Evolutionary conservation across 1,284 basidiomycete species (phyloP).

Genomic region (Meripilus lineatus): DNA sequence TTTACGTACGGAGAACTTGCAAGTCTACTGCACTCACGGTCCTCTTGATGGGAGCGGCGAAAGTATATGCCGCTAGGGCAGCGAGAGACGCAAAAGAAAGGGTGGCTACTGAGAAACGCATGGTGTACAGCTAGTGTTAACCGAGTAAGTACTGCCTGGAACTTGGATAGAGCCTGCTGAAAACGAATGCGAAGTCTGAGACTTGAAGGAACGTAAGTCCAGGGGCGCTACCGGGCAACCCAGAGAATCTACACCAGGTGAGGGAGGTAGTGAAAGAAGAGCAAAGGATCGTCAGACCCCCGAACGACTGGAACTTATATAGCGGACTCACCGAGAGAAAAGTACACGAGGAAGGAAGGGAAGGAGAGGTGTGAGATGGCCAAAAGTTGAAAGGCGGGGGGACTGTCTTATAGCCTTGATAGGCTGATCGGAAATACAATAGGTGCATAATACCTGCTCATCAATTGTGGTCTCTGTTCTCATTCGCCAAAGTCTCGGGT

Average conservation of each 20-base stretch:
- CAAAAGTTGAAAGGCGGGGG: slow-evolving; percentile 1
- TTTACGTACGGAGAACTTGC: slow-evolving; percentile 55
- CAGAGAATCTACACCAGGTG: slow-evolving; percentile 31
- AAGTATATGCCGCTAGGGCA: slow-evolving; percentile 44
- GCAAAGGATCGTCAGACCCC: slow-evolving; percentile 14
- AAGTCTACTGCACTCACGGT: slow-evolving; percentile 40
- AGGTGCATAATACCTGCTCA: not conserved
- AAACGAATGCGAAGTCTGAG: slow-evolving; percentile 34
- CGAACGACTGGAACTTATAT: too few species aligned
- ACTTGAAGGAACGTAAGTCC: slow-evolving; percentile 42
- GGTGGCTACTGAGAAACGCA: slow-evolving; percentile 45
- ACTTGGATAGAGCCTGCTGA: slow-evolving; percentile 39
- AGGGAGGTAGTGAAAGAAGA: slow-evolving; percentile 2
- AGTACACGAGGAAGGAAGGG: slow-evolving; percentile 16
- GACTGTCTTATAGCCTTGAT: slow-evolving; percentile 13
- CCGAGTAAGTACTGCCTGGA: slow-evolving; percentile 32
- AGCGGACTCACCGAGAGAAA: slow-evolving; percentile 22
- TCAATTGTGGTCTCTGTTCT: not conserved
- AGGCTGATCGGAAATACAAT: slow-evolving; percentile 5
- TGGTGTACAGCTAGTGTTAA: slow-evolving; percentile 28
- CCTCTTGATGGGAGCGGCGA: slow-evolving; percentile 46
- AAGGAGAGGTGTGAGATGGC: slow-evolving; percentile 5
- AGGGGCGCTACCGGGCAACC: slow-evolving; percentile 71
- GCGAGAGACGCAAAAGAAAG: slow-evolving; percentile 30
- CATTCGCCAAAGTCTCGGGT: slow-evolving; percentile 16